These are phyloP conservation scores for Hypoxylon rickii DNA, from an alignment of 495 filamentous ascomycete genomes.

Conservation along the genomic window DNA sequence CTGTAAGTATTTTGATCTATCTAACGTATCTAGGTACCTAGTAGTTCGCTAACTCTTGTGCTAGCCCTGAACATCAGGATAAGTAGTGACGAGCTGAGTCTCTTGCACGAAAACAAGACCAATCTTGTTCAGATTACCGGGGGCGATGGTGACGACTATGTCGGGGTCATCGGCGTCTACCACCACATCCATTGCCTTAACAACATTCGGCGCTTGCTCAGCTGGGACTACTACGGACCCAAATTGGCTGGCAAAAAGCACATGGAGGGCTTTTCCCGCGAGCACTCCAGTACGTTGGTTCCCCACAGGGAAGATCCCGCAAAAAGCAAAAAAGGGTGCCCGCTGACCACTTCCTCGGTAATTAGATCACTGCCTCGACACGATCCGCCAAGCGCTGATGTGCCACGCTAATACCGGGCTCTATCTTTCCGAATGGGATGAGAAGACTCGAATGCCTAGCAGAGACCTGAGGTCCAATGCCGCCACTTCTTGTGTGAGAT, in stretches of 20 bases:
- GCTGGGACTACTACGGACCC: conserved; percentile 36
- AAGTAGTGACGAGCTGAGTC: conserved; percentile 29
- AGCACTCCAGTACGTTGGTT: conserved; percentile 28
- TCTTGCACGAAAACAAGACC: conserved; percentile 26
- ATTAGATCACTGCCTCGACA: conserved; percentile 45
- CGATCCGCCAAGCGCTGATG: conserved; percentile 42
- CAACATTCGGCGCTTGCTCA: conserved; percentile 26
- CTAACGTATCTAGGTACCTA: background rate
- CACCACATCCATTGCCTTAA: conserved; percentile 44
- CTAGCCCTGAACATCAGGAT: conserved; percentile 38
- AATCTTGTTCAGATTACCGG: conserved; percentile 33
- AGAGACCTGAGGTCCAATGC: conserved; percentile 19
- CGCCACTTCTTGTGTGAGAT: conserved; percentile 30
- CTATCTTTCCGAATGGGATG: conserved; percentile 28
- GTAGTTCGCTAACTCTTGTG: conserved; percentile 4
- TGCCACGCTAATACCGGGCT: conserved; percentile 41
- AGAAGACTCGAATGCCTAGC: conserved; percentile 7
- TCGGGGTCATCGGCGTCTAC: conserved; percentile 39
- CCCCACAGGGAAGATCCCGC: background rate
- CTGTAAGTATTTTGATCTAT: conserved; percentile 7
- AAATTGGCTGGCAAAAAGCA: conserved; percentile 1
- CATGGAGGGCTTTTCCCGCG: conserved; percentile 12
- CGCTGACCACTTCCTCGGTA: conserved; percentile 1
- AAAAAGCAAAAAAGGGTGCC: background rate
- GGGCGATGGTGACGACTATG: conserved; percentile 36